Evolutionary conservation across 2,329 filamentous ascomycete species (phyloP).

Genomic region (Madurella fahalii): DNA sequence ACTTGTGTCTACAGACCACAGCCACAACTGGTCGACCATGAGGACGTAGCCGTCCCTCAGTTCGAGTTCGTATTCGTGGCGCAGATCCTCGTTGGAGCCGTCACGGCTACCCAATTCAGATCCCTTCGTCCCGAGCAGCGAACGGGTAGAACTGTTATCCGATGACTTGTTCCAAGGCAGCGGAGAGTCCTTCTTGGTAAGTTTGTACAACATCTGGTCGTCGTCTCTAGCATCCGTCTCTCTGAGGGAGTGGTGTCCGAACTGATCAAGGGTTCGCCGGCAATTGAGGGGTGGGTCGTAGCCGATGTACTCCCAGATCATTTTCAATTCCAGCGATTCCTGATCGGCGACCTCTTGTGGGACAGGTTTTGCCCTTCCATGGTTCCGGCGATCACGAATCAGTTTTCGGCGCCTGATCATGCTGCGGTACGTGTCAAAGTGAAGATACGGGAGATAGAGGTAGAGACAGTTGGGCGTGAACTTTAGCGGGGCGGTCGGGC

Average conservation of each 20-base stretch:
- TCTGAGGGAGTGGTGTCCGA: slow-evolving; percentile 56
- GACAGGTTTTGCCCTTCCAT: slow-evolving; percentile 54
- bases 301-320: slow-evolving; percentile 61
- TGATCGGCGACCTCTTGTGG: slow-evolving; percentile 50
- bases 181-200: slow-evolving; percentile 47
- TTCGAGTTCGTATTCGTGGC: slow-evolving; percentile 26
- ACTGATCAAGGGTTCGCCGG: slow-evolving; percentile 60
- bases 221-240: slow-evolving; percentile 60
- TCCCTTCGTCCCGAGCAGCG: neutral
- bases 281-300: slow-evolving; percentile 59
- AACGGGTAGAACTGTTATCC: neutral
- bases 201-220: slow-evolving; percentile 65
- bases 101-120: slow-evolving; percentile 1
- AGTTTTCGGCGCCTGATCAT: slow-evolving; percentile 53
- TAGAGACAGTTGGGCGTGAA: slow-evolving; percentile 38
- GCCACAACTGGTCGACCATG: slow-evolving; percentile 66
- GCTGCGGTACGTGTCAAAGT: slow-evolving; percentile 60
- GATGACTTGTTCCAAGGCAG: neutral
- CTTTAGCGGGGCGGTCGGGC: neutral
- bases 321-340: slow-evolving; percentile 53
- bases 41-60: slow-evolving; percentile 51
- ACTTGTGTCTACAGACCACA: slow-evolving; percentile 55
- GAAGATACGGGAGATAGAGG: slow-evolving; percentile 56
- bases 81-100: slow-evolving; percentile 31
- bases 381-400: slow-evolving; percentile 47